Evolutionary conservation across 169 alveolate genomes (phyloP), one percentile per base, ranked within the genome.

Genomic region (Plasmodium malariae): DNA sequence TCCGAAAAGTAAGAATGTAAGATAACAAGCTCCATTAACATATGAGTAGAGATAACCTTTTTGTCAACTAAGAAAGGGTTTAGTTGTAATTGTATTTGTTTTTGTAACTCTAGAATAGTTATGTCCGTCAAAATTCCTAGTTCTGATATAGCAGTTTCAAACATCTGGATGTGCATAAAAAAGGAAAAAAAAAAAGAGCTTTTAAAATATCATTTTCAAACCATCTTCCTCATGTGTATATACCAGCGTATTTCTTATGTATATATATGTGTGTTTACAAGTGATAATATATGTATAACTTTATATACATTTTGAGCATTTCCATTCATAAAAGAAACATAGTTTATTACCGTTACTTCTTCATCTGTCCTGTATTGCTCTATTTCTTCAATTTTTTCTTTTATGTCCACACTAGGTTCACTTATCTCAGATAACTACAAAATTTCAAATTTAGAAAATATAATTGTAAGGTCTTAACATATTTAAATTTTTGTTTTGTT

Each of bases 71-170:
- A 48, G 28, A 78, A 78, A 14, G 89, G 89, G 57, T 78, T 78
- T 37, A 78, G 40, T 68, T 78, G 89, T 36, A 78, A 32, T 36
- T 78, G 89, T 21, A 78, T 78, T 54, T 78, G 89, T 55, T 78
- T 78, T 37, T 78, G 78, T 68, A 78, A 26, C 36, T 78, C 89
- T 26, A 78, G 69, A 30, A 78, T 78, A 21, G 89, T 78, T 78
- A 78, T 78, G 17, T 78, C 89, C 59, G 89, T 78, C 70, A 78
- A 21, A 37, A 78, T 78, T 36, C 68, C 57, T 7, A 78, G 30
- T 78, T 78, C 89, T 37, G 89, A 78, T 78, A 78, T 62, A 26
- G 89, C 89, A 34, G 73, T 78, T 78, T 78, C 89, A 57, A 78
- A 78, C 89, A 78, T 78, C 89, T 78, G 40, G 24, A 28, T 24